phyloP scores from a whole-genome alignment of 768 basidiomycete species.

The Holtermanniella nyarrowii region DNA sequence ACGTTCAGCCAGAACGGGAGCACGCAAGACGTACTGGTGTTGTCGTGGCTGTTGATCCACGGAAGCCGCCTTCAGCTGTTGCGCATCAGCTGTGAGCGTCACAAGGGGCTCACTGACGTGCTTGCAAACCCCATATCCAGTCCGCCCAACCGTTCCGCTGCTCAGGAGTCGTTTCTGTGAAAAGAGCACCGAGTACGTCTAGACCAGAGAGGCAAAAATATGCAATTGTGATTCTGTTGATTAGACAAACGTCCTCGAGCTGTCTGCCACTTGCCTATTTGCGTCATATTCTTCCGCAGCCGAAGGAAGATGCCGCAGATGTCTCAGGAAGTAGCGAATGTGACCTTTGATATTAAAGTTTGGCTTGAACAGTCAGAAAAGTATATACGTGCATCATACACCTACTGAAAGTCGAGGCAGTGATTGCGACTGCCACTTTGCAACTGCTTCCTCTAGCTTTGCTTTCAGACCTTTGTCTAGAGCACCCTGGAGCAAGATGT shows the following conservation, averaged over 20 bases:
- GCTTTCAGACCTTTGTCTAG: too few relatives aligned
- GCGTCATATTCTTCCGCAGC: constrained; percentile 61
- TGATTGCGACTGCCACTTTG: too few relatives aligned
- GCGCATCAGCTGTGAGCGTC: constrained; percentile 5
- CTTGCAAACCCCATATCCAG: constrained; percentile 88
- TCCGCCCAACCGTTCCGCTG: constrained; percentile 59
- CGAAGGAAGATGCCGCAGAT: constrained; percentile 59
- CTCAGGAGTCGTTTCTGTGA: constrained; percentile 44
- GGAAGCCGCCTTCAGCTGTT: constrained; percentile 45
- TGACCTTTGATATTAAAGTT: constrained; percentile 49
- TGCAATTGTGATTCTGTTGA: constrained; percentile 60
- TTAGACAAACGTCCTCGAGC: constrained; percentile 2
- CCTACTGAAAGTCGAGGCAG: too few relatives aligned
- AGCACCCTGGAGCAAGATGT: too few relatives aligned
- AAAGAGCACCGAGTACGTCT: constrained; percentile 57
- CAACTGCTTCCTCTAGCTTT: too few relatives aligned
- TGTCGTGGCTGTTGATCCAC: constrained; percentile 65
- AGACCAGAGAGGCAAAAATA: constrained; percentile 83
- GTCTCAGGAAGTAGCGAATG: constrained; percentile 57
- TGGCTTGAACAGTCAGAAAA: too few relatives aligned
- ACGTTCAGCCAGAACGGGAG: not conserved
- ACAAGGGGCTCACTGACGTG: constrained; percentile 52
- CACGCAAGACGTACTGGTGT: constrained; percentile 13
- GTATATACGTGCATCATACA: too few relatives aligned
- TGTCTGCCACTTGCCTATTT: constrained; percentile 50